These are phyloP conservation scores for Sporothrix euskadiensis DNA, from an alignment of 2,329 filamentous ascomycete species.

Conservation along the genomic window DNA sequence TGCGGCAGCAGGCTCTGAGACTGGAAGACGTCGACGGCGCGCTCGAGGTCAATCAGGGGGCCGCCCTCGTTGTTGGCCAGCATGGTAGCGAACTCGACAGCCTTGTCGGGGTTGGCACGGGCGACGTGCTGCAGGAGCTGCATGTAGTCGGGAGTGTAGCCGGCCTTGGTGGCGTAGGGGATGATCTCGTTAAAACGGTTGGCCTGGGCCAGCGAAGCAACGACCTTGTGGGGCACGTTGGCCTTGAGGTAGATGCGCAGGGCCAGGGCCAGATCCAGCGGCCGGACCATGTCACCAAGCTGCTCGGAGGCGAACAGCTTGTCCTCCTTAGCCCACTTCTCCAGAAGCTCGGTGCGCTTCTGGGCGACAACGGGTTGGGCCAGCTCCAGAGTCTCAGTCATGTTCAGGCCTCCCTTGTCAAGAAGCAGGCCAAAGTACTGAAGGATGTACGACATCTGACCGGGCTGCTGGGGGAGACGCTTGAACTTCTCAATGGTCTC, in stretches of 20 bases:
- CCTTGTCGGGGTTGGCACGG: conserved; percentile 88
- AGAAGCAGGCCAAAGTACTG: conserved; percentile 98
- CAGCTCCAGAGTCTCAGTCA: conserved; percentile 90
- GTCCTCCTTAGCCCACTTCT: conserved; percentile 97
- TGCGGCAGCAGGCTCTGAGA: conserved; percentile 97
- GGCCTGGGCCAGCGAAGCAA: conserved; percentile 91
- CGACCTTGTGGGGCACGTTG: conserved; percentile 88
- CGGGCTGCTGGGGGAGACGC: conserved; percentile 73
- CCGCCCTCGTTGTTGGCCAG: conserved; percentile 87
- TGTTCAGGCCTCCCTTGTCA: conserved; percentile 91
- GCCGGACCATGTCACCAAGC: conserved; percentile 88
- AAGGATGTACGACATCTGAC: conserved; percentile 88
- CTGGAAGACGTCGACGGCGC: conserved; percentile 96
- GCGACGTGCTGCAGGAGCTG: conserved; percentile 90
- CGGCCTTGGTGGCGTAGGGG: conserved; percentile 79
- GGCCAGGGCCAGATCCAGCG: conserved; percentile 85
- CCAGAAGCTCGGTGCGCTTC: conserved; percentile 90
- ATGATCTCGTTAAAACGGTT: conserved; percentile 97
- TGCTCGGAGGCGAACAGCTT: conserved; percentile 97
- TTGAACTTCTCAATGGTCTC: conserved; percentile 98
- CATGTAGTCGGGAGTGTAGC: conserved; percentile 95
- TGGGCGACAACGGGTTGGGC: conserved; percentile 90
- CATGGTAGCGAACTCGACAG: conserved; percentile 88
- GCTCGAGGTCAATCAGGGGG: conserved; percentile 85
- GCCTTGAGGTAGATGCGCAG: conserved; percentile 88